phyloP scores from a whole-genome alignment of 1,284 basidiomycete genomes.

The Tilletia walkeri region DNA sequence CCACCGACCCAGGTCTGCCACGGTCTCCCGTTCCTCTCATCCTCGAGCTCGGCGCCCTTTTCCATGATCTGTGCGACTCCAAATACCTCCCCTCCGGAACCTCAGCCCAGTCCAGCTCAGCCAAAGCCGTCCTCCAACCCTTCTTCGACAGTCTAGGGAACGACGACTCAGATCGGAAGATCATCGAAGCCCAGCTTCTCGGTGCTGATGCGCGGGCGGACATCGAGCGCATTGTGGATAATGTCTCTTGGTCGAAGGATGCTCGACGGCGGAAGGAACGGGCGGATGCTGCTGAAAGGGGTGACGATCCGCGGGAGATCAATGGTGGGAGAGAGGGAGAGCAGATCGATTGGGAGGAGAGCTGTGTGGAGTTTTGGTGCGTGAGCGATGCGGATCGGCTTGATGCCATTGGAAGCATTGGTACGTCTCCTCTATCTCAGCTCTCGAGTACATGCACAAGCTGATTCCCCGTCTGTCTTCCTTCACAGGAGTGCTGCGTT shows the following conservation, averaged over 20 bases:
- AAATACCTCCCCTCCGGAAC: constrained; percentile 70
- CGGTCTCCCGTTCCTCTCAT: constrained; percentile 65
- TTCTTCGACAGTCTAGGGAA: constrained; percentile 46
- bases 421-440: not conserved
- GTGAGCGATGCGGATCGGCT: constrained; percentile 89
- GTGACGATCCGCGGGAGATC: constrained; percentile 8
- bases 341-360: constrained; percentile 66
- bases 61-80: constrained; percentile 84
- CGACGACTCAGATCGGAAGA: not conserved
- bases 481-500: constrained; percentile 68
- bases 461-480: no score
- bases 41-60: constrained; percentile 77
- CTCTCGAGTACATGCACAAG: no score
- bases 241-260: constrained; percentile 84
- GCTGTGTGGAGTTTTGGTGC: constrained; percentile 78
- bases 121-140: constrained; percentile 62
- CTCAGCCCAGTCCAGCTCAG: not conserved
- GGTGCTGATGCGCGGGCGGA: constrained; percentile 27
- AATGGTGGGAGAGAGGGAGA: constrained; percentile 21
- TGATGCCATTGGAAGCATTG: constrained; percentile 87
- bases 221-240: constrained; percentile 67
- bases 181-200: constrained; percentile 5
- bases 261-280: constrained; percentile 53
- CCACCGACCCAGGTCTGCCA: constrained; percentile 60
- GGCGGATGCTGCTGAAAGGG: not conserved